Evolutionary conservation across 2,329 filamentous ascomycete genomes (phyloP), one percentile per base, ranked within the genome.

Genomic region (Pseudogymnoascus verrucosus): DNA sequence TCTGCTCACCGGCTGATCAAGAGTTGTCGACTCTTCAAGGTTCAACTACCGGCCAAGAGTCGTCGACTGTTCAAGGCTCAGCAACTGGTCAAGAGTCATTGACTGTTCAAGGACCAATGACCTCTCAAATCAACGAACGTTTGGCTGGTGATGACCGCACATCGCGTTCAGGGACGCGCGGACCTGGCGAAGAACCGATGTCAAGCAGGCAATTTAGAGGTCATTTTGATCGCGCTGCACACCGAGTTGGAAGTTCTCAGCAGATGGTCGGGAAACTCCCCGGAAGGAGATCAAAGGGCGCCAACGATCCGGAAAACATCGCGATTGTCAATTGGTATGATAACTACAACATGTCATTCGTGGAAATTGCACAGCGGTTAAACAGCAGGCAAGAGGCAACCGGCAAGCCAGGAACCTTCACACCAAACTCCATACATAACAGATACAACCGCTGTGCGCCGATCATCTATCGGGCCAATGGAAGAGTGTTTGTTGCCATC

Each of bases 391-490:
- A 70, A 2, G 61, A 71, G 14, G 21, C 26, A 0, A 26, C 39
- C 1, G 72, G 72, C 4, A 62, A 37, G 4, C 21, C 60, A 2
- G 69, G 69, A 3, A 65, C 37, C 19, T 67, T 74, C 2, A 68
- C 67, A 19, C 60, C 64, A 4, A 70, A 65, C 31, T 67, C 67
- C 12, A 67, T 69, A 12, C 69, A 68, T 12, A 67, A 65, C 19
- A 65, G 72, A 40, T 74, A 74, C 54, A 73, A 70, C 26, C 71
- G 72, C 4, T 74, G 67, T 19, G 71, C 71, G 3, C 72, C 72
- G 6, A 61, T 73, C n/a, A 63, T 74, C 8, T 73, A 70, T 19
- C 65, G 65, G 8, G 60, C 68, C 2, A 44, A 68, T 12, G 70
- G 71, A n/a, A 62, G 61, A 66, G 12, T 74, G 70, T 36, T 63